Conservation (phyloP, 768 basidiomycete genomes). For the Lactarius sp. region DNA sequence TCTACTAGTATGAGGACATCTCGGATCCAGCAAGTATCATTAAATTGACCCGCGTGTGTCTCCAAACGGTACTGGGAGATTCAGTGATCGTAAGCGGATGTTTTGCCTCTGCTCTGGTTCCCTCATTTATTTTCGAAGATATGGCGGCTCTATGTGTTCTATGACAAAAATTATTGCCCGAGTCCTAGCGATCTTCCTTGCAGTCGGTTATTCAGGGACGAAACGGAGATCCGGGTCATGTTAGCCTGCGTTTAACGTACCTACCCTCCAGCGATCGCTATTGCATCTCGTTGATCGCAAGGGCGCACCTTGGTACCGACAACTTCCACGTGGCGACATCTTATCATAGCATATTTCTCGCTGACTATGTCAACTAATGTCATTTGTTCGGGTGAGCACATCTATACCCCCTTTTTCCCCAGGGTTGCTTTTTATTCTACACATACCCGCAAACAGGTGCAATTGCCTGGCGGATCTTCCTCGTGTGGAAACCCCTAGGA, state of each 20-base stretch:
- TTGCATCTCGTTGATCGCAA: neutral
- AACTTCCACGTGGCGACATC: neutral
- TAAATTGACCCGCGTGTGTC: neutral
- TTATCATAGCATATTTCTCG: constrained; percentile 5
- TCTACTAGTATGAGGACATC: neutral
- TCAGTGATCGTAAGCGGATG: neutral
- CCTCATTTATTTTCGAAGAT: constrained; percentile 1
- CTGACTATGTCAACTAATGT: constrained; percentile 1
- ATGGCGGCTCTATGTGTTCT: constrained; percentile 10
- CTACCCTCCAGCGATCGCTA: neutral
- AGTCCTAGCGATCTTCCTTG: neutral
- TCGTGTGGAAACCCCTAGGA: neutral
- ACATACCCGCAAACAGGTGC: neutral
- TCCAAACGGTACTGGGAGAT: constrained; percentile 3
- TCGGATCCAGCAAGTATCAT: neutral
- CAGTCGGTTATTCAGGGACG: constrained; percentile 6
- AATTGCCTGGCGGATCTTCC: constrained; percentile 1
- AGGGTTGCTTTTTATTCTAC: too few species aligned
- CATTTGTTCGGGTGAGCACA: constrained; percentile 5
- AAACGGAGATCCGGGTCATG: neutral
- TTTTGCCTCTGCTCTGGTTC: neutral
- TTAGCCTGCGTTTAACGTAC: neutral
- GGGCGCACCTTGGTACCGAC: neutral
- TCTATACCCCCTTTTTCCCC: neutral
- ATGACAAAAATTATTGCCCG: neutral